Base-by-base conservation (phyloP, 345 rosid species). In the Kandelia obovata region DNA sequence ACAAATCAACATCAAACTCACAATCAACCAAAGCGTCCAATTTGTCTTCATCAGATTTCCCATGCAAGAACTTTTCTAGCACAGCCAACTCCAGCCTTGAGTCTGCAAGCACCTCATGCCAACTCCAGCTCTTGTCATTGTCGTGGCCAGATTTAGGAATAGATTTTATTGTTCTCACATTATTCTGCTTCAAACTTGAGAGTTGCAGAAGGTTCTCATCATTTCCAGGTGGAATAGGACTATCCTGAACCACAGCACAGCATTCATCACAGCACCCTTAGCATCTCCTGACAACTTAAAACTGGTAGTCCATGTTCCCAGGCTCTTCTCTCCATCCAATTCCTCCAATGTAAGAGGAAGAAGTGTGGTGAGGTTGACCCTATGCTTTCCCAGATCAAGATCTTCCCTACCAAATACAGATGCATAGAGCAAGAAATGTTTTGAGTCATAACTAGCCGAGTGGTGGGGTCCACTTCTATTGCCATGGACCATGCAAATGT, bases 321-420 rank as follows among this genome's bases (percentile, higher is more conserved):
- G 81, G 80, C 89, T 88, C 83, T 88, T 93, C 75, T 93, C 98
- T 75, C 87, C 96, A 71, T 91, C 92, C 81, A 93, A 69, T 73
- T 91, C 98, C 82, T 93, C 98, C 76, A 91, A 76, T 23, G 98
- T 87, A 71, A 89, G 85, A 62, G 98, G 98, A 77, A 93, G 94
- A 77, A 93, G 72, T 68, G 87, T 88, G 0, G 98, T 88, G 68
- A 93, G 92, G 64, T 93, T 97, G 77, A 93, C 85, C 66, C 97
- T 88, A 73, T 93, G 98, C 85, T 89, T 93, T 47, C 97, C 98
- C 80, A 93, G 75, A 82, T 93, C 97, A 81, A 88, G 79, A 62
- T 85, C 97, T 1, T 86, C 90, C n/a, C 79, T 75, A 71, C 84
- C 89, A 74, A 77, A 73, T 68, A 84, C 78, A 49, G 87, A 74